Percentiles rank a stretch among this genome's conserved stretches.
Evolutionary conservation across 2,329 filamentous ascomycete species (phyloP).

Genomic region (Calonectria hawksworthii): DNA sequence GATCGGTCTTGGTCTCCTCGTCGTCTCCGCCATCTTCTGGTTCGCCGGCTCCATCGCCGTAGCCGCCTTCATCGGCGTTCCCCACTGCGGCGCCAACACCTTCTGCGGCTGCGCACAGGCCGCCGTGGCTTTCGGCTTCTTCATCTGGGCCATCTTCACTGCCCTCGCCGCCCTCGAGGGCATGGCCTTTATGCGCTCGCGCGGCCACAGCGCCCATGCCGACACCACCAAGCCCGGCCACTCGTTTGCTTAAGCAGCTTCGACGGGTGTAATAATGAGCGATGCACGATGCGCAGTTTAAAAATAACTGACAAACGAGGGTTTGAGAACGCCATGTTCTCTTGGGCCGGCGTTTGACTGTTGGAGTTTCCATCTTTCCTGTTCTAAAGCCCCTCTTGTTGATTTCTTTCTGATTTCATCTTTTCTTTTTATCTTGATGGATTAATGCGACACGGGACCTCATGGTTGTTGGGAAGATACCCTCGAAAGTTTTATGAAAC

Average conservation of each 20-base stretch:
- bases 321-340: neutral
- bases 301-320: neutral
- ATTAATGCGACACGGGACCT: slow-evolving; percentile 19
- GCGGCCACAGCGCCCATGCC: slow-evolving; percentile 50
- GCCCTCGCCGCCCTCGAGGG: slow-evolving; percentile 63
- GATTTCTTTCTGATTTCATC: neutral
- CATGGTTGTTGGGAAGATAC: slow-evolving; percentile 21
- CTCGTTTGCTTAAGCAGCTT: slow-evolving; percentile 28
- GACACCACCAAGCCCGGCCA: slow-evolving; percentile 46
- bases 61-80: slow-evolving; percentile 73
- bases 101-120: slow-evolving; percentile 74
- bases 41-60: slow-evolving; percentile 87
- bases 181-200: slow-evolving; percentile 58
- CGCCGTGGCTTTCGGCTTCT: slow-evolving; percentile 75
- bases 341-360: neutral
- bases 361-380: neutral
- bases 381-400: neutral
- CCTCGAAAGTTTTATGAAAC: slow-evolving; percentile 17
- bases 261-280: neutral
- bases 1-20: slow-evolving; percentile 76
- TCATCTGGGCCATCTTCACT: slow-evolving; percentile 70
- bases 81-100: slow-evolving; percentile 64
- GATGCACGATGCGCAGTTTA: neutral
- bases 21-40: slow-evolving; percentile 88
- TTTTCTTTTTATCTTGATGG: slow-evolving; percentile 1